These are phyloP conservation scores for Chlamydomonas reinhardtii DNA, from an alignment of 163 green algal species.

Conservation along the genomic window DNA sequence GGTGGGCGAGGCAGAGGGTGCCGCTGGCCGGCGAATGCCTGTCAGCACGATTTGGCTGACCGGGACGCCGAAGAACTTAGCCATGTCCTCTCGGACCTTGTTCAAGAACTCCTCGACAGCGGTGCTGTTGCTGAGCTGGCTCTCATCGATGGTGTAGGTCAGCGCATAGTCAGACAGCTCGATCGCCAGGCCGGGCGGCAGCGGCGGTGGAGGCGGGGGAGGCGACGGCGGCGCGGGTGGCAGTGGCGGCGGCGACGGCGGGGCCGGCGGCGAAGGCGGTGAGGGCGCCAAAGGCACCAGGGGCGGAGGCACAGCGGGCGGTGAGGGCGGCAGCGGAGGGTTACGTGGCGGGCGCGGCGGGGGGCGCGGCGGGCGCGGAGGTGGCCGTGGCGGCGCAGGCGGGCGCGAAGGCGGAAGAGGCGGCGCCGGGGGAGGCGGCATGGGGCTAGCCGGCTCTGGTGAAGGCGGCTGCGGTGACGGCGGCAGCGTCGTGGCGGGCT, in stretches of 20 bases:
- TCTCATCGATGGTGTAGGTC: not conserved
- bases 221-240: slow-evolving; percentile 3
- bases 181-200: slow-evolving; percentile 9
- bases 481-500: not conserved
- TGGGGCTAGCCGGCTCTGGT: not conserved
- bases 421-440: not conserved
- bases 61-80: slow-evolving; percentile 29
- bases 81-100: not conserved
- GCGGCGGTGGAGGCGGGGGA: slow-evolving; percentile 15
- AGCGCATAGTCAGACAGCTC: slow-evolving; percentile 20
- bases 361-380: not conserved
- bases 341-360: slow-evolving; percentile 3
- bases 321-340: not conserved
- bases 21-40: no score
- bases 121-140: not conserved
- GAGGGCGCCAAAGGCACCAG: no score
- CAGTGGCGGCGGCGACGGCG: not conserved
- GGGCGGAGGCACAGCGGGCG: not conserved
- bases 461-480: not conserved
- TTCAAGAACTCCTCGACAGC: slow-evolving; percentile 16
- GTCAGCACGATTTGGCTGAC: not conserved
- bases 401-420: not conserved
- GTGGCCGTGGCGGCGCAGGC: not conserved
- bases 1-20: not conserved
- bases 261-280: not conserved